Base-by-base conservation (phyloP, 2,329 filamentous ascomycete genomes). In the Aureobasidium sp. region DNA sequence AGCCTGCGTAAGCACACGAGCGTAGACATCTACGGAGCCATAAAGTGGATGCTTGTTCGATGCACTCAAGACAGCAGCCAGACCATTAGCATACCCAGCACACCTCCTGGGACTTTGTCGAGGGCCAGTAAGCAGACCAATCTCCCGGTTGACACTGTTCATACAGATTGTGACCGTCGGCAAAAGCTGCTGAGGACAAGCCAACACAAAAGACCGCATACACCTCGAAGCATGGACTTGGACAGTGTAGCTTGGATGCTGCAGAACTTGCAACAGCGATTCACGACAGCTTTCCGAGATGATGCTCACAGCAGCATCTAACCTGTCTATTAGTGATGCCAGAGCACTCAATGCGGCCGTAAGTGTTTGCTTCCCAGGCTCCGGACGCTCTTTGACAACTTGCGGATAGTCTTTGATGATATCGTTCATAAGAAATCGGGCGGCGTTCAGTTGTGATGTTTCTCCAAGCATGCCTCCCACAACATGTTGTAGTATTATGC, bases 201-300 rank as follows among this genome's bases (percentile, higher is more conserved):
- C 91, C 47, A 96, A 80, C 0, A 96, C 90, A 70, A 97, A 94
- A 0, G 83, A 85, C 67, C 93, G 91, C 68, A 97, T 79, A 70
- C 91, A 96, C 64, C 89, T 84, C 5, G 94, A 90, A 1, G 91
- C 87, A 69, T 94, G 89, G 3, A 97, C 86, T 71, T 99, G 94
- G 2, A 99, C 94, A 5, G 91, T 94, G 74, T 97, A 97, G 74
- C 91, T 97, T 0, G 92, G 91, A 74, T 99, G 94, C 68, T 96
- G 90, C 29, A 97, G 79, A 6, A 96, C 90, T 72, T 97, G 91
- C 42, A 97, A 79, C 35, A 99, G 78, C 4, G 89, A 89, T 72
- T 99, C 94, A 54, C 93, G 85, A 71, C 91, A 96, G 15, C 82
- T 73, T 66, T 99, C 95, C 8, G 91, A 89, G 67, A 97, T 85